phyloP scores from a whole-genome alignment of 139 green algal genomes.

The Coelastrella sp. region DNA sequence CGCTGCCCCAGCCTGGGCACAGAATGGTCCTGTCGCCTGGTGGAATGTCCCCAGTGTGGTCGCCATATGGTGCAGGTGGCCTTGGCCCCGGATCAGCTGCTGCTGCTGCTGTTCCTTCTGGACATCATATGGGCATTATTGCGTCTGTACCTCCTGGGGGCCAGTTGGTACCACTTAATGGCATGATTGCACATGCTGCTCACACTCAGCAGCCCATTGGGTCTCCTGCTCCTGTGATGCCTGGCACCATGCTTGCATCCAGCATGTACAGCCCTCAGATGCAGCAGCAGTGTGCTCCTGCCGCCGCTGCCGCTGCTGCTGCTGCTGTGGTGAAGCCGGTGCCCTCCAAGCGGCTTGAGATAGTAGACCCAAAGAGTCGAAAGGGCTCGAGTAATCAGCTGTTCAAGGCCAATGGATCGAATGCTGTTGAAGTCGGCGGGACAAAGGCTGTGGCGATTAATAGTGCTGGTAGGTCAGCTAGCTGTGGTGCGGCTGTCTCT shows the following conservation, averaged over 20 bases:
- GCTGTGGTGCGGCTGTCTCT: too few species aligned
- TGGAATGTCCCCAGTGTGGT: background rate
- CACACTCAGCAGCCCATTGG: background rate
- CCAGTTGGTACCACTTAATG: background rate
- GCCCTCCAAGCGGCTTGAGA: slow-evolving; percentile 28
- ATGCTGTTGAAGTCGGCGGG: background rate
- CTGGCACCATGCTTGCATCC: background rate
- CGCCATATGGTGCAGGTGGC: background rate
- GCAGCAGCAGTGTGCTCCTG: background rate
- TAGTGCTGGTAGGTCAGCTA: too few species aligned
- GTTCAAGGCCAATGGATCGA: background rate
- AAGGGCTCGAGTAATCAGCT: background rate
- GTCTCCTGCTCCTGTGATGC: background rate
- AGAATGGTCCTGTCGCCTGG: background rate
- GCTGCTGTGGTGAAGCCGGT: background rate
- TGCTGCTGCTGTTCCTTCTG: background rate
- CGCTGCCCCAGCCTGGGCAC: background rate
- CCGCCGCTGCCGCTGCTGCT: background rate
- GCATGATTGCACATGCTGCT: background rate
- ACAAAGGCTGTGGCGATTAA: too few species aligned
- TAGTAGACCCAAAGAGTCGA: slow-evolving; percentile 22
- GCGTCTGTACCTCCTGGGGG: background rate
- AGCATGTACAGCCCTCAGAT: slow-evolving; percentile 7
- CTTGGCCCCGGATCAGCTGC: background rate
- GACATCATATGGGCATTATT: background rate